A percentile compares a stretch with the other conserved stretches of the same genome.
Conservation (phyloP, 495 filamentous ascomycete genomes). For the Trichoderma erinaceum region DNA sequence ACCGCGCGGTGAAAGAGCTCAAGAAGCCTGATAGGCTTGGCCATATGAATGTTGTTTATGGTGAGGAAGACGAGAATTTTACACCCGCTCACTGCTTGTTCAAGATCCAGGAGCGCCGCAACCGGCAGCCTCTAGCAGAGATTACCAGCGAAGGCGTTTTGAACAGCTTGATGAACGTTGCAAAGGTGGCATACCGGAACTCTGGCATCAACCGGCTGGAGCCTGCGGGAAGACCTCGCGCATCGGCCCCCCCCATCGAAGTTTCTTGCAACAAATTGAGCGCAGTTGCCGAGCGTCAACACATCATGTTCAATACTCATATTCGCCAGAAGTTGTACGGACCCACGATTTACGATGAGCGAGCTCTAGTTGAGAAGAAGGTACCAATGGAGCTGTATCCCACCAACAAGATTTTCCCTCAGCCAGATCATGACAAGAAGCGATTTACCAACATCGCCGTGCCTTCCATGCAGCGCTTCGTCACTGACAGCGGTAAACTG, state of each 20-base stretch:
- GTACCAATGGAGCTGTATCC: slow-evolving; percentile 60
- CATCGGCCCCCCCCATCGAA: slow-evolving; percentile 82
- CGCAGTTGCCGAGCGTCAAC: slow-evolving; percentile 59
- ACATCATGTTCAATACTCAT: slow-evolving; percentile 68
- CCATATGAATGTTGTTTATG: slow-evolving; percentile 37
- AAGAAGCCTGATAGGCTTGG: slow-evolving; percentile 47
- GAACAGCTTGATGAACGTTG: slow-evolving; percentile 71
- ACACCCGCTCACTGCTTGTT: slow-evolving; percentile 71
- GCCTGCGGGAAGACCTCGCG: slow-evolving; percentile 65
- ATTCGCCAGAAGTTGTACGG: slow-evolving; percentile 71
- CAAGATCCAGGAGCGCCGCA: slow-evolving; percentile 65
- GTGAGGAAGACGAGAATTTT: slow-evolving; percentile 51
- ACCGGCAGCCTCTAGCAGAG: slow-evolving; percentile 59
- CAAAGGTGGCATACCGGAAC: slow-evolving; percentile 55
- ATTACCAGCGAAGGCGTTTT: slow-evolving; percentile 71
- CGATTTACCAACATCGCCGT: slow-evolving; percentile 87
- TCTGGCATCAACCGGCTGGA: slow-evolving; percentile 72
- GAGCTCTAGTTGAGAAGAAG: slow-evolving; percentile 63
- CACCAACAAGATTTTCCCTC: slow-evolving; percentile 58
- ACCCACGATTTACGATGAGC: slow-evolving; percentile 60
- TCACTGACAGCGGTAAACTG: slow-evolving; percentile 95
- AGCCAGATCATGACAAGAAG: slow-evolving; percentile 68
- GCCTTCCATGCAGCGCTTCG: slow-evolving; percentile 97
- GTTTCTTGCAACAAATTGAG: slow-evolving; percentile 66
- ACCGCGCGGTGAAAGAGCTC: slow-evolving; percentile 54